Percentiles rank a stretch among this genome's conserved stretches.
Evolutionary conservation across 495 filamentous ascomycete species (phyloP).

Genomic region (Penicillium manginii): DNA sequence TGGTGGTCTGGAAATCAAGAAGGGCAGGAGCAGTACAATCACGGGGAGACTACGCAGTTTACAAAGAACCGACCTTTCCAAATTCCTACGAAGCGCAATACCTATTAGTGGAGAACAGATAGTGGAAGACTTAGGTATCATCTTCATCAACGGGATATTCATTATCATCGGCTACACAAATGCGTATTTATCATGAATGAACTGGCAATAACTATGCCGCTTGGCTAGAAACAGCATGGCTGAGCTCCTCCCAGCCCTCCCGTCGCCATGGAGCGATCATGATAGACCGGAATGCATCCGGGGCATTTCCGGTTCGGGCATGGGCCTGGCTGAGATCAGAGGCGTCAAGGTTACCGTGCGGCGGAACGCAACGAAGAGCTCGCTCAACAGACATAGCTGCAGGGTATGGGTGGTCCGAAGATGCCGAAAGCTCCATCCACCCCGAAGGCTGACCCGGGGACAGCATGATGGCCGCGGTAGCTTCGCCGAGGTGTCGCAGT

Average conservation of each 20-base stretch:
- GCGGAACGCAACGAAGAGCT: slow-evolving; percentile 72
- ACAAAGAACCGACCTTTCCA: too few species aligned
- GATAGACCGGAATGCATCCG: slow-evolving; percentile 76
- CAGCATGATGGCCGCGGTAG: slow-evolving; percentile 74
- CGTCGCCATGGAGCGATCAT: slow-evolving; percentile 80
- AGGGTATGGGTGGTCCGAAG: slow-evolving; percentile 58
- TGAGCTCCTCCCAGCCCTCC: slow-evolving; percentile 63
- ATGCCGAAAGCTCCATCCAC: slow-evolving; percentile 72
- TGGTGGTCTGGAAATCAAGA: too few species aligned
- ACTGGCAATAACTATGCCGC: too few species aligned
- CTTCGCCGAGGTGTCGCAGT: slow-evolving; percentile 53
- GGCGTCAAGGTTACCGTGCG: slow-evolving; percentile 66
- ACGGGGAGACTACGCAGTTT: too few species aligned
- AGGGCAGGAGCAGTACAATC: too few species aligned
- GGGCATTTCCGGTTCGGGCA: slow-evolving; percentile 69
- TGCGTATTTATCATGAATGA: too few species aligned
- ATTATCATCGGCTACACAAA: too few species aligned
- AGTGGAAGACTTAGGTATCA: too few species aligned
- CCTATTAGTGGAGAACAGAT: too few species aligned
- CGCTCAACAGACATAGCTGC: slow-evolving; percentile 81
- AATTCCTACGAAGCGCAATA: too few species aligned
- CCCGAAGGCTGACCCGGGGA: slow-evolving; percentile 73
- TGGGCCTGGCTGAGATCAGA: slow-evolving; percentile 74
- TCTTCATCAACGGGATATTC: too few species aligned
- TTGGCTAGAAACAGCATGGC: slow-evolving; percentile 23